phyloP scores from a whole-genome alignment of 139 green algal genomes.

The Chlorella sorokiniana region DNA sequence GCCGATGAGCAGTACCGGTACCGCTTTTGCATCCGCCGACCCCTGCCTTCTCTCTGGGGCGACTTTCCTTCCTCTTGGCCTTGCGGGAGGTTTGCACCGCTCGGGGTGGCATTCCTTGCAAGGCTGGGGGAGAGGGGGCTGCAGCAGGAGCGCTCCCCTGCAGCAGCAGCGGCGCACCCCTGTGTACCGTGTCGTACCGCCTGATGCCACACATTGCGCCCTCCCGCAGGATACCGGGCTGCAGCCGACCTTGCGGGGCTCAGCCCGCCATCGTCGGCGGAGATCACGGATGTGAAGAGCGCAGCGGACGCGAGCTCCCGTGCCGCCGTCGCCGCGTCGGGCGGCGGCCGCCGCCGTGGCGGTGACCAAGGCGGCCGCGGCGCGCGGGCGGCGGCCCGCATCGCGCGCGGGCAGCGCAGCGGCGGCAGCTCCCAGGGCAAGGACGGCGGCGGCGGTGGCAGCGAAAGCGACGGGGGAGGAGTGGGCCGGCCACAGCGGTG shows the following conservation, averaged over 20 bases:
- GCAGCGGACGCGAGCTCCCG: conserved; percentile 85
- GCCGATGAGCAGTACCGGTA: neutral
- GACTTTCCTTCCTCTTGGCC: too few species aligned
- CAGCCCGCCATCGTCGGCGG: neutral
- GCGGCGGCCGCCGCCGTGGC: conserved; percentile 82
- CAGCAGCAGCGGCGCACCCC: neutral
- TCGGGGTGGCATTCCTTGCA: too few species aligned
- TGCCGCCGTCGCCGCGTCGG: conserved; percentile 83
- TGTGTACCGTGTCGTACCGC: neutral
- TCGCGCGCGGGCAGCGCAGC: conserved; percentile 26
- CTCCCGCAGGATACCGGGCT: conserved; percentile 11
- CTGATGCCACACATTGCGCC: neutral
- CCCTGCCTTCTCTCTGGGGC: too few species aligned
- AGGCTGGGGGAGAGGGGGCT: too few species aligned
- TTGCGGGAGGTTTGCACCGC: too few species aligned
- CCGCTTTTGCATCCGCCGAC: too few species aligned
- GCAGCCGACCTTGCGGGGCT: conserved; percentile 1
- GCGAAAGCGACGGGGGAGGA: neutral
- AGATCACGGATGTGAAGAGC: conserved; percentile 73
- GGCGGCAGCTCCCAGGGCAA: neutral
- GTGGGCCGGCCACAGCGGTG: too few species aligned
- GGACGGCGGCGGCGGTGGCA: neutral
- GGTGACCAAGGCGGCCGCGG: conserved; percentile 86
- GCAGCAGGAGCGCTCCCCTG: too few species aligned
- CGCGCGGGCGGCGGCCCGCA: conserved; percentile 66